Base-by-base conservation (phyloP, 2,329 filamentous ascomycete species). In the Chalaropsis thielavioides region DNA sequence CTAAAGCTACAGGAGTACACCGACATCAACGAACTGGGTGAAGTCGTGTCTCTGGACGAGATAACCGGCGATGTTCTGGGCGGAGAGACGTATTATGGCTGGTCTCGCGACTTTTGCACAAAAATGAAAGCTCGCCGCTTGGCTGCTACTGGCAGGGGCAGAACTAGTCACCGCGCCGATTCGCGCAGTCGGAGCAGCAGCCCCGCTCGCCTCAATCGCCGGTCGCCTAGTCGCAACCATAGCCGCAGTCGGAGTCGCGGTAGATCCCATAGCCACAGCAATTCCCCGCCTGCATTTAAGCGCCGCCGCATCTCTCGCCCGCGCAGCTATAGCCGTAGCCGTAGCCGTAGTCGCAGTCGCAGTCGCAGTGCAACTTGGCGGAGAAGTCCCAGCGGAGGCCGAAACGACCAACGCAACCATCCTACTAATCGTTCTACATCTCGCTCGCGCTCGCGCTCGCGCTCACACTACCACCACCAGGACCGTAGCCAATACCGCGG, bases 11-110 rank as follows among this genome's bases (percentile, higher is more conserved):
- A 19, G 8, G 54, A 65, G 60, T 72, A 78, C 4, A 74, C 79
- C n/a, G 85, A 90, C 68, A 76, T 92, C n/a, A 87, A 90, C 71
- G 84, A 87, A 68, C 78, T 94, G 66, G 90, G 90, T 11, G 87
- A 94, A 72, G 75, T 80, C 17, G 77, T 90, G 63, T 76, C 85
- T 19, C 73, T 83, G 2, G 84, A 90, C 69, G 83, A 86, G 69
- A 76, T 83, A n/a, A 87, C 83, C 0, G 85, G 85, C 0, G 83
- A 87, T 2, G 75, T 86, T 1, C 72, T 85, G 6, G 79, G 80
- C 6, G 86, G 85, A 1, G 85, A 89, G 68, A 89, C 88, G 0
- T 95, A 95, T 73, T 95, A 95, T 72, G 91, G 90, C 67, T 95
- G 91, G 91, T 92, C 90, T 4, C 81, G 83, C 46, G 78, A 78